Evolutionary conservation across 805 yeast genomes (phyloP).

Genomic region (Candida railenensis): DNA sequence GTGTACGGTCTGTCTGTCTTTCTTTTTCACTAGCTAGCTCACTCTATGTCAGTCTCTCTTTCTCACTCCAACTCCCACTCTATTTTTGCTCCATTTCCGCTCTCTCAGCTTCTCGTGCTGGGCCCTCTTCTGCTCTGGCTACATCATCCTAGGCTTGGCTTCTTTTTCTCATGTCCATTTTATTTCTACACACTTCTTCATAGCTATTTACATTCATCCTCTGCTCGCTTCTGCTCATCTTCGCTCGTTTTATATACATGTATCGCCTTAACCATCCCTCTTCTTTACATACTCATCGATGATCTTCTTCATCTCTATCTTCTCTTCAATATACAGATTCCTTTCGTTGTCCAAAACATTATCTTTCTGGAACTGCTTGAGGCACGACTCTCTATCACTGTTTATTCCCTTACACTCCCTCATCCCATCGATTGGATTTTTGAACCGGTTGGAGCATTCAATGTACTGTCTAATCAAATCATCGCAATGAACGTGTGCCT

Average conservation of each 20-base stretch:
- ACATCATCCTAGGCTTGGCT: too few relatives aligned
- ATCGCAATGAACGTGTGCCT: constrained; percentile 66
- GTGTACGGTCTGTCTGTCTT: too few relatives aligned
- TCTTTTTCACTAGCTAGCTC: too few relatives aligned
- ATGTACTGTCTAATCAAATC: constrained; percentile 67
- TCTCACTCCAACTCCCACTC: too few relatives aligned
- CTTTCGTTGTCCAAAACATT: constrained; percentile 69
- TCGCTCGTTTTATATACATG: background rate
- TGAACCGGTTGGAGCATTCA: constrained; percentile 57
- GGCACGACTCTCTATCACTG: constrained; percentile 61
- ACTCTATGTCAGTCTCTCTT: too few relatives aligned
- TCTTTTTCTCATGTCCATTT: too few relatives aligned
- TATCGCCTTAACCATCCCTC: constrained; percentile 1
- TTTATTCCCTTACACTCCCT: constrained; percentile 62
- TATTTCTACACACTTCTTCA: too few relatives aligned
- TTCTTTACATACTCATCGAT: constrained; percentile 7
- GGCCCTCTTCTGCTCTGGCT: too few relatives aligned
- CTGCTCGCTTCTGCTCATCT: too few relatives aligned
- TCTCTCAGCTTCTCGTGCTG: background rate
- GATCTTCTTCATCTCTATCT: constrained; percentile 25
- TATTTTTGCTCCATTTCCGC: background rate
- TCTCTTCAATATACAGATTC: constrained; percentile 61
- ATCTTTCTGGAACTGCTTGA: constrained; percentile 56
- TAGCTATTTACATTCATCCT: too few relatives aligned
- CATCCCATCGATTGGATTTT: constrained; percentile 63